A percentile compares a stretch with the other conserved stretches of the same genome.
Conservation (phyloP, 345 rosid species). For the Eucalyptus curtisii region DNA sequence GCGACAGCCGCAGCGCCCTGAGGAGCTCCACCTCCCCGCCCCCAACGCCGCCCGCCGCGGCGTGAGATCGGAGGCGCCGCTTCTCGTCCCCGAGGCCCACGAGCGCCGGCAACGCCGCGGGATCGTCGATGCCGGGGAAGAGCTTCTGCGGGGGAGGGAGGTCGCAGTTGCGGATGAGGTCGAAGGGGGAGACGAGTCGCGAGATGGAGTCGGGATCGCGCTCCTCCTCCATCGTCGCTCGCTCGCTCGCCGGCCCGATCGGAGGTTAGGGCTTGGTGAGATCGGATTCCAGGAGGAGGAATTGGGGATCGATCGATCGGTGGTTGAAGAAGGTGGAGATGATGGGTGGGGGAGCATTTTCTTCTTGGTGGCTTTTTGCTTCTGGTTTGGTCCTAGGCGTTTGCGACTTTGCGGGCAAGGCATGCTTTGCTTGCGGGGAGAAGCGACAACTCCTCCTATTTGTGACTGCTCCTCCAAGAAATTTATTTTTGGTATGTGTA, state of each 20-base stretch:
- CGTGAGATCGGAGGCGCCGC: background rate
- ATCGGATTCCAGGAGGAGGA: background rate
- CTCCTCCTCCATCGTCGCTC: background rate
- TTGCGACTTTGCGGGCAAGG: background rate
- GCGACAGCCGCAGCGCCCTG: conserved; percentile 53
- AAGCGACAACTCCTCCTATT: background rate
- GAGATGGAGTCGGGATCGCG: background rate
- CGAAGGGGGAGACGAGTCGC: background rate
- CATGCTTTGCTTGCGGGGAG: background rate
- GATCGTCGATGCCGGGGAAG: conserved; percentile 15
- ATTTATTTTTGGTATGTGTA: background rate
- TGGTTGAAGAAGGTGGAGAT: background rate
- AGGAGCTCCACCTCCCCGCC: conserved; percentile 31
- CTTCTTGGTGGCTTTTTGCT: background rate
- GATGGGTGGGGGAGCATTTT: background rate
- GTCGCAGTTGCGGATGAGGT: conserved; percentile 38
- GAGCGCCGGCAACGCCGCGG: background rate
- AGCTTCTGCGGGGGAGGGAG: conserved; percentile 47
- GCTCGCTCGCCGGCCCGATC: background rate
- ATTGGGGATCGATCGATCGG: background rate
- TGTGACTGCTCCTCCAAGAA: background rate
- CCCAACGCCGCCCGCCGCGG: background rate
- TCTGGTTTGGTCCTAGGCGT: background rate
- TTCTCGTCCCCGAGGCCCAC: background rate
- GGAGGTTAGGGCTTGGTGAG: background rate